These are phyloP conservation scores for Pichia sp. DNA, from an alignment of 1,139 yeast genomes.

Conservation along the genomic window DNA sequence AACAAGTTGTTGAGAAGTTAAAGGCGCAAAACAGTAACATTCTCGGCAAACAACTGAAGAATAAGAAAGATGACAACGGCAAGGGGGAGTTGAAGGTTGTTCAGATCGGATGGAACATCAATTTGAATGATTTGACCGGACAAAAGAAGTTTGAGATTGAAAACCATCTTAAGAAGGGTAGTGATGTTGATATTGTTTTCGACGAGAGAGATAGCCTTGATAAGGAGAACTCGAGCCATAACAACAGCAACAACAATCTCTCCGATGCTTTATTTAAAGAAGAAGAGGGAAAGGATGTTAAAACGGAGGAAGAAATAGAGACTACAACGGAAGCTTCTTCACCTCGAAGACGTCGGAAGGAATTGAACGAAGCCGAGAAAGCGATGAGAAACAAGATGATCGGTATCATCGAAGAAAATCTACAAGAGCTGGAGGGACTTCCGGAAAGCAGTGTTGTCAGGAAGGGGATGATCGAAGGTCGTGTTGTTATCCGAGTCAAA, in stretches of 20 bases:
- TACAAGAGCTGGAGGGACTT: slow-evolving; percentile 12
- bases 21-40: slow-evolving; percentile 18
- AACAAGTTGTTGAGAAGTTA: slow-evolving; percentile 23
- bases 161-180: slow-evolving; percentile 38
- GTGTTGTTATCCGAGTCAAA: slow-evolving; percentile 22
- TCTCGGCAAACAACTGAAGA: slow-evolving; percentile 28
- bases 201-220: slow-evolving; percentile 31
- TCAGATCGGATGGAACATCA: slow-evolving; percentile 45
- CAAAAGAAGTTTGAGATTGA: slow-evolving; percentile 45
- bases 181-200: slow-evolving; percentile 37
- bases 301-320: slow-evolving; percentile 5
- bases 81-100: slow-evolving; percentile 33
- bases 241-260: slow-evolving; percentile 1
- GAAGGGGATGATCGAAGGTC: slow-evolving; percentile 23
- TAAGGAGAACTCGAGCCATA: slow-evolving; percentile 17
- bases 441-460: slow-evolving; percentile 1
- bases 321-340: too few species aligned
- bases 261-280: neutral
- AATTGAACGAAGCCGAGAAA: slow-evolving; percentile 26
- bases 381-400: slow-evolving; percentile 24
- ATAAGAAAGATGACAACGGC: slow-evolving; percentile 28
- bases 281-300: neutral
- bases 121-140: slow-evolving; percentile 39
- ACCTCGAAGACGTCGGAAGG: slow-evolving; percentile 7
- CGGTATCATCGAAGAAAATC: slow-evolving; percentile 13